Conservation (phyloP, 2,329 filamentous ascomycete species). For the Hypoxylon sp. region DNA sequence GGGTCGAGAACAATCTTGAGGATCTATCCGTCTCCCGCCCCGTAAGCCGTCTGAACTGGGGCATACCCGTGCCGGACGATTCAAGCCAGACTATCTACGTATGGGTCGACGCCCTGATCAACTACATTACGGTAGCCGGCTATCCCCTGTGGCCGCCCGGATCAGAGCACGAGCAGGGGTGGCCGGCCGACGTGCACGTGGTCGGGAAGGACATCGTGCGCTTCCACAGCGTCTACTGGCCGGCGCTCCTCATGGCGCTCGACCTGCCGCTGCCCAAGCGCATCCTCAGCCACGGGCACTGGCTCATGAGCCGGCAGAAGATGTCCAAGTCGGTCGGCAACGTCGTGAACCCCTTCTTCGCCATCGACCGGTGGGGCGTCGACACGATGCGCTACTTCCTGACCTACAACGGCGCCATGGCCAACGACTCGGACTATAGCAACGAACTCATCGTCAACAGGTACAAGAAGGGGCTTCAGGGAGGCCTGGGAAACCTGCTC, state of each 20-base stretch:
- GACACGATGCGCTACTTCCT: constrained; percentile 93
- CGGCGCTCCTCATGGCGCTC: constrained; percentile 90
- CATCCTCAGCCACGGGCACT: constrained; percentile 90
- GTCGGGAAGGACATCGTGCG: constrained; percentile 96
- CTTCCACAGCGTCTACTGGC: constrained; percentile 99
- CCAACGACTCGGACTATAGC: constrained; percentile 82
- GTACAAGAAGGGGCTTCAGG: constrained; percentile 82
- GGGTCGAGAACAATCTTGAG: constrained; percentile 78
- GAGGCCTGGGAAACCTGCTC: constrained; percentile 81
- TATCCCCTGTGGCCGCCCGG: constrained; percentile 79
- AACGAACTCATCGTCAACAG: constrained; percentile 77
- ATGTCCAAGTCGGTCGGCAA: constrained; percentile 98
- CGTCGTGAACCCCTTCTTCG: constrained; percentile 92
- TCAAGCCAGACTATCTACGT: constrained; percentile 92
- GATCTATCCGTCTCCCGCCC: constrained; percentile 93
- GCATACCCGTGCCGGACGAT: constrained; percentile 87
- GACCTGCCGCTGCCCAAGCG: constrained; percentile 79
- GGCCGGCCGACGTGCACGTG: constrained; percentile 92
- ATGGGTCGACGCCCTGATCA: constrained; percentile 95
- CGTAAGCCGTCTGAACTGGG: constrained; percentile 80
- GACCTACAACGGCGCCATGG: constrained; percentile 78
- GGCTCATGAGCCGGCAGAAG: constrained; percentile 90
- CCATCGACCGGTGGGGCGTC: constrained; percentile 85
- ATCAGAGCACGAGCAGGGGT: constrained; percentile 68
- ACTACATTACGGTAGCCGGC: constrained; percentile 88